Evolutionary conservation across 2,329 filamentous ascomycete genomes (phyloP).

Genomic region (Trichoderma sp.): DNA sequence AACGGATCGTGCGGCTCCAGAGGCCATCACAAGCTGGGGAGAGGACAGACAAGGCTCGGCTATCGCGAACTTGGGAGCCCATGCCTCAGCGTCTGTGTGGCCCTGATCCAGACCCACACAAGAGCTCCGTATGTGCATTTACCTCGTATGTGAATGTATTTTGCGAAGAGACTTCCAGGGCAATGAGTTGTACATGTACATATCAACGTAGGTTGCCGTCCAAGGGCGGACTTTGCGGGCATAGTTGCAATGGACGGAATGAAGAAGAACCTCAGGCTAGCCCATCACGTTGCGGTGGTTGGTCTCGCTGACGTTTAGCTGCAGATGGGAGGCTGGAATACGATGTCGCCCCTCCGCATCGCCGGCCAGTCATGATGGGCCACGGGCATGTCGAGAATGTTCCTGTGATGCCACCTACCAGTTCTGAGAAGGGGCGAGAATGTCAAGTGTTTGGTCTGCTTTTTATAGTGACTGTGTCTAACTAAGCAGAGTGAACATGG

Average conservation of each 20-base stretch:
- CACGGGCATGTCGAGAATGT: not conserved
- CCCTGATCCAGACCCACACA: not conserved
- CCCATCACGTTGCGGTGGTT: not conserved
- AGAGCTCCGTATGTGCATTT: not conserved
- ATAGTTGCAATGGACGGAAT: not conserved
- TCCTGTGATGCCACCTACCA: not conserved
- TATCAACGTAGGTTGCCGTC: not conserved
- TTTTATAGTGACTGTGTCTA: not conserved
- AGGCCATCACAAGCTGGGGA: not conserved
- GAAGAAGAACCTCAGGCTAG: not conserved
- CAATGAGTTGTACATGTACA: not conserved
- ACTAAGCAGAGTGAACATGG: not conserved
- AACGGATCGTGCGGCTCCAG: not conserved
- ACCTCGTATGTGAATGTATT: not conserved
- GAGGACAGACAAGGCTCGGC: not conserved
- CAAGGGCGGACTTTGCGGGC: not conserved
- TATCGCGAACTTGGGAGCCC: not conserved
- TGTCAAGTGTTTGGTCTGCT: not conserved
- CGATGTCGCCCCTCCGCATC: not conserved
- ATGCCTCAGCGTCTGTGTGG: not conserved
- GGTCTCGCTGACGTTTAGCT: slow-evolving; percentile 3
- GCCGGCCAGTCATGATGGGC: not conserved
- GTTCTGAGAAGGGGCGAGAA: not conserved
- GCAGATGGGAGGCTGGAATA: slow-evolving; percentile 3
- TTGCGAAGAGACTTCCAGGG: too few species aligned